Evolutionary conservation across 805 yeast genomes (phyloP), one percentile per base, ranked within the genome.

Genomic region (Hanseniaspora jakobsenii): DNA sequence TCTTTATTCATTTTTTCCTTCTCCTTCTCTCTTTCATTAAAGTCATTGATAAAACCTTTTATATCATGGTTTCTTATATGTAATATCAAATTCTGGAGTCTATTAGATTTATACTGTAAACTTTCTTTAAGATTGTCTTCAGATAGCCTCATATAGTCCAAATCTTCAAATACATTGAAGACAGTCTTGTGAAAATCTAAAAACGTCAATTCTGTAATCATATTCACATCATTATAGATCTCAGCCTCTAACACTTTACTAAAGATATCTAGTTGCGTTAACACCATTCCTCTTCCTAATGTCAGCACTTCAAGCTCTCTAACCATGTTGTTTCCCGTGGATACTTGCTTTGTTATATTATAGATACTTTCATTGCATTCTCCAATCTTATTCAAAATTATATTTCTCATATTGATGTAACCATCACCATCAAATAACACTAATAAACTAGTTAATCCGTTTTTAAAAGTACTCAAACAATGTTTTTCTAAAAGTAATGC

Each of bases 241-340:
- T 42, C 46, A 35, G 36, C 29, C 14, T 42, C 39, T 2, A 42
- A 18, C 6, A 42, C 16, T 24, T 42, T 42, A 14, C 39, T 19
- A 4, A 42, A 26, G 9, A 42, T 42, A 23, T 42, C 46, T 3
- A 42, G 23, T 18, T 42, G 46, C 7, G 38, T 36, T 21, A 42
- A 21, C 9, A 42, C 39, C 31, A 42, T 35, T 2, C 46, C 46
- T 22, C 23, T 34, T 16, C 26, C 32, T 12, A 42, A 14, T 5
- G 37, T 28, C 19, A 35, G n/a, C 2, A 32, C 35, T 18, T 42
- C 46, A 21, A 42, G 28, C 12, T 42, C 46, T 16, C 46, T 28
- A 23, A 42, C 27, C 17, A 42, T 8, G 23, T 26, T 28, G 14
- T 27, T 30, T 10, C 37, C 32, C 13, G 34, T 42, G 3, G 39